Evolutionary conservation across 768 basidiomycete genomes (phyloP).

Genomic region (Suillus americanus): DNA sequence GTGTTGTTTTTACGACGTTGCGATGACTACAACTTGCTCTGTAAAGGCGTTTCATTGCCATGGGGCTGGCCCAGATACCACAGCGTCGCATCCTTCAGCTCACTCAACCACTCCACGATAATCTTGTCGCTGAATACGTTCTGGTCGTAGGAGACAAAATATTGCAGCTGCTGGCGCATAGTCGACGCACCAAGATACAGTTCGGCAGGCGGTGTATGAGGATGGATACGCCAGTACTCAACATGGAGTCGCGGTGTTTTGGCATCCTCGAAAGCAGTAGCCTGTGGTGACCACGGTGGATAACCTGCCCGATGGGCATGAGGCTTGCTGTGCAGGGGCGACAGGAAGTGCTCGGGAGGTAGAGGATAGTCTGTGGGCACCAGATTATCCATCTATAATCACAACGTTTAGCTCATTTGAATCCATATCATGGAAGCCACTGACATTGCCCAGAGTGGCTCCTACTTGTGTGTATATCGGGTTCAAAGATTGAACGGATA

Average conservation of each 20-base stretch:
- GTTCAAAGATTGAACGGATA: constrained; percentile 11
- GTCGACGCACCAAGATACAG: constrained; percentile 47
- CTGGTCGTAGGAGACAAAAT: constrained; percentile 39
- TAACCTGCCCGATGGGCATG: constrained; percentile 15
- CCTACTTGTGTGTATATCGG: constrained; percentile 21
- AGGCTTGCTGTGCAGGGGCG: constrained; percentile 21
- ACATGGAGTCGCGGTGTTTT: constrained; percentile 10
- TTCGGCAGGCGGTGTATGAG: constrained; percentile 44
- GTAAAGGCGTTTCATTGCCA: background rate
- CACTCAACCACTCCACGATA: constrained; percentile 44
- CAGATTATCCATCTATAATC: constrained; percentile 31
- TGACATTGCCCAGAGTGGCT: constrained; percentile 39
- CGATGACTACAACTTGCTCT: background rate
- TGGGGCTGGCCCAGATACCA: constrained; percentile 23
- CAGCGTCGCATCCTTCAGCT: constrained; percentile 34
- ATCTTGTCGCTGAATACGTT: constrained; percentile 41
- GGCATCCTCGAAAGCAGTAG: background rate
- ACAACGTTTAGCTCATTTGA: background rate
- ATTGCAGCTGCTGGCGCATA: constrained; percentile 28
- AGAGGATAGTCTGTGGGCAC: constrained; percentile 37
- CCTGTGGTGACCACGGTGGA: background rate
- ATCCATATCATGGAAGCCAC: constrained; percentile 7
- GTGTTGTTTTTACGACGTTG: background rate
- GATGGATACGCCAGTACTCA: constrained; percentile 20
- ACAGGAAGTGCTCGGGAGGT: constrained; percentile 12